These are phyloP conservation scores for Viridothelium virens DNA, from an alignment of 495 filamentous ascomycete species.

Conservation along the genomic window DNA sequence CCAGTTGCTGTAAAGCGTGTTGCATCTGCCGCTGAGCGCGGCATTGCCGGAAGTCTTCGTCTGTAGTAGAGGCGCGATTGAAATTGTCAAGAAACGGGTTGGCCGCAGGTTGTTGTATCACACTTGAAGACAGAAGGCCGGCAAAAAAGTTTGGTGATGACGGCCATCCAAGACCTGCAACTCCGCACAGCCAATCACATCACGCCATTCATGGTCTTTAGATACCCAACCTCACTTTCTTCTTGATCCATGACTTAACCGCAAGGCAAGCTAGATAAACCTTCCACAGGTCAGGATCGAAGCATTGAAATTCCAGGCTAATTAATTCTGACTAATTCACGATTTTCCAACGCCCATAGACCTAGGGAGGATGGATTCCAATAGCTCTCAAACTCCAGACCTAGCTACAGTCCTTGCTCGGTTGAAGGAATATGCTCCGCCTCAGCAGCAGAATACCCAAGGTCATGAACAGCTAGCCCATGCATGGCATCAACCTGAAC, in stretches of 20 bases:
- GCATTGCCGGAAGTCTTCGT: slow-evolving; percentile 42
- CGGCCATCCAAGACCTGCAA: neutral
- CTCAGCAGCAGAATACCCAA: slow-evolving; percentile 1
- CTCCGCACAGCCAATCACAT: slow-evolving; percentile 5
- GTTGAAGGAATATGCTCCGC: slow-evolving; percentile 16
- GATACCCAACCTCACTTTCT: no score
- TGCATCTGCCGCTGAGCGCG: slow-evolving; percentile 84
- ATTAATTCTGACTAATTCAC: no score
- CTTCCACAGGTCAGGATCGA: no score
- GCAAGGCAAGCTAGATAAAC: no score
- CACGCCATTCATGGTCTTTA: neutral
- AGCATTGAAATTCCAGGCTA: no score
- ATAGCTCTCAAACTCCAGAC: slow-evolving; percentile 15
- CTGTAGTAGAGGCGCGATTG: neutral
- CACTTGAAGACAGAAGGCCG: slow-evolving; percentile 14
- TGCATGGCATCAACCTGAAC: neutral
- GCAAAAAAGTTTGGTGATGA: slow-evolving; percentile 12
- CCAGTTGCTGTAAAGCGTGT: slow-evolving; percentile 92
- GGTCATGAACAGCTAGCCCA: neutral
- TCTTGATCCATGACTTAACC: no score
- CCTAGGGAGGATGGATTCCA: neutral
- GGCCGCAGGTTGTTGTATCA: neutral
- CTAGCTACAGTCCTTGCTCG: slow-evolving; percentile 22
- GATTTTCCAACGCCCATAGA: no score
- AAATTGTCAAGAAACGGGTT: neutral